Conservation (phyloP, 2,329 filamentous ascomycete genomes). For the Ascocoryne sarcoides region DNA sequence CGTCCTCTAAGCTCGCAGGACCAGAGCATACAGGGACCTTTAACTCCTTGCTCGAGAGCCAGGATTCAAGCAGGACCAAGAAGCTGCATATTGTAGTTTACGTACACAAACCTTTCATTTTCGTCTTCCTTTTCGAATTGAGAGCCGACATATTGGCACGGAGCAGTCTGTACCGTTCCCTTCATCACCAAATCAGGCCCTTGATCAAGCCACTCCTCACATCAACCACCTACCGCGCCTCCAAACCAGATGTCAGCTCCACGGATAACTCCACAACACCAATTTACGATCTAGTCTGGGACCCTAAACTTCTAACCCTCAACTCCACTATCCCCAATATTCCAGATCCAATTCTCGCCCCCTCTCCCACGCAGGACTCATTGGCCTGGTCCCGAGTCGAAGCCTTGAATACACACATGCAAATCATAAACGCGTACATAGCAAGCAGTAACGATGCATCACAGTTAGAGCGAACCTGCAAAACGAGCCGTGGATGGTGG, state of each 20-base stretch:
- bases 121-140: slow-evolving; percentile 62
- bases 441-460: slow-evolving; percentile 35
- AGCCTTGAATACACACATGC: slow-evolving; percentile 55
- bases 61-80: slow-evolving; percentile 44
- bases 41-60: slow-evolving; percentile 32
- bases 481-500: slow-evolving; percentile 62
- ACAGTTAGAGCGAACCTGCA: slow-evolving; percentile 53
- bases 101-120: slow-evolving; percentile 66
- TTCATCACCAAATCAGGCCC: slow-evolving; percentile 52
- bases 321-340: slow-evolving; percentile 61
- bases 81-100: slow-evolving; percentile 65
- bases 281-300: slow-evolving; percentile 57
- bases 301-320: slow-evolving; percentile 45
- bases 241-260: slow-evolving; percentile 33
- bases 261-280: slow-evolving; percentile 22
- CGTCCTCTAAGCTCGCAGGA: slow-evolving; percentile 6
- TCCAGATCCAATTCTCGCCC: slow-evolving; percentile 37
- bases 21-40: slow-evolving; percentile 21
- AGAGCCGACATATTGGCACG: slow-evolving; percentile 49
- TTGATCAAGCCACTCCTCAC: slow-evolving; percentile 46
- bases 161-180: slow-evolving; percentile 47
- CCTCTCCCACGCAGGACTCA: slow-evolving; percentile 18
- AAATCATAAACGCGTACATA: slow-evolving; percentile 50
- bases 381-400: slow-evolving; percentile 50
- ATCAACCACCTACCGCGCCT: slow-evolving; percentile 49